Evolutionary conservation across 139 green algal species (phyloP), one percentile per base, ranked within the genome.

Genomic region (Deuterostichococcus epilithicus): DNA sequence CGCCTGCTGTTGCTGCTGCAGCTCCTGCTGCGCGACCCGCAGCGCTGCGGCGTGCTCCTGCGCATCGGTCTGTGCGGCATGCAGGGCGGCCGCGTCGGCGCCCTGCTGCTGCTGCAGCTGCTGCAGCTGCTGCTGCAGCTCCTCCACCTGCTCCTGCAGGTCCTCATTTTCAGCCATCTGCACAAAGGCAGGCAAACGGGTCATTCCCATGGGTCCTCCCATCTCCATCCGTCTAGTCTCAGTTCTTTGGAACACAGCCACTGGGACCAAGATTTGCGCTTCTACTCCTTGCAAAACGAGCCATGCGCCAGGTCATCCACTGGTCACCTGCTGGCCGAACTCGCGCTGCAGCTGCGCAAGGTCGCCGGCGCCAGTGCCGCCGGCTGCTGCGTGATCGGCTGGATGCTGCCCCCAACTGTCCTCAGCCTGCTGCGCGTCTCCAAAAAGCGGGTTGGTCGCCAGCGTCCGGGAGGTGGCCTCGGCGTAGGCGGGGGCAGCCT

Each of bases 111-210:
- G 18, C 8, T 42, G 2, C 35, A 72, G 58, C 35, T 72, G 34
- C n/a, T 72, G n/a, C 63, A 69, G 63, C 28, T 20, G 63, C 5
- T 6, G 63, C 5, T 26, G 23, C 63, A 69, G 63, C n/a, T 69
- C 63, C 63, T 69, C 30, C 63, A 69, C 30, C 63, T 38, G 52
- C 33, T 47, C 35, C 59, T 71, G 73, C 59, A 63, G 52, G 20
- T 63, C 52, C 52, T 63, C 52, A 20, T 63, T 63, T 20, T 63
- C 52, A 13, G 52, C 52, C 52, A 63, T 63, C 52, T 63, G 20
- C 52, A 20, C 13, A 52, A 23, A 8, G 42, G 42, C 13, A 13
- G 8, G 42, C 42, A 8, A 52, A 8, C 13, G 42, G 42, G 8
- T 13, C 8, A 52, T n/a, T n/a, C n/a, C n/a, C n/a, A n/a, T n/a